Evolutionary conservation across 352 stramenopile genomes (phyloP).

Genomic region (Phytopythium mirpurense): DNA sequence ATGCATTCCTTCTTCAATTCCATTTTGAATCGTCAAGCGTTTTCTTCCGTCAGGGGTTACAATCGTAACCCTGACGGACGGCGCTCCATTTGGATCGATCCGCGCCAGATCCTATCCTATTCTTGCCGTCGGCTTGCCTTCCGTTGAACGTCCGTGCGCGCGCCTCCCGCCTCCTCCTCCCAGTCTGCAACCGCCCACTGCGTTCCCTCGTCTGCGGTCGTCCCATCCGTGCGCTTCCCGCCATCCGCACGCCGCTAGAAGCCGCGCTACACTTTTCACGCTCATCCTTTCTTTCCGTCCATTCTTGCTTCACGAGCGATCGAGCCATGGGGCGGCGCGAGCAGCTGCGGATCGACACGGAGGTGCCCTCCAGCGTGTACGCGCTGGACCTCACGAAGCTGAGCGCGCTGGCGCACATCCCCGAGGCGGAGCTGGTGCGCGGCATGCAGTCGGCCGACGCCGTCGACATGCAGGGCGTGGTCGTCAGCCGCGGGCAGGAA

Average conservation of each 20-base stretch:
- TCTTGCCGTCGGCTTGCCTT: neutral
- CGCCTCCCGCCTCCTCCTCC: neutral
- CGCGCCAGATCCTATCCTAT: neutral
- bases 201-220: neutral
- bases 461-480: conserved; percentile 78
- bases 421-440: conserved; percentile 58
- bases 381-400: conserved; percentile 65
- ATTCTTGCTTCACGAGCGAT: no score
- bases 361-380: conserved; percentile 79
- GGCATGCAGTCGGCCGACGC: conserved; percentile 71
- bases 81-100: no score
- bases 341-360: conserved; percentile 55
- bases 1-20: neutral
- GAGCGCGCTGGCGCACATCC: conserved; percentile 54
- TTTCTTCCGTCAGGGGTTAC: neutral
- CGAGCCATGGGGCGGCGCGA: conserved; percentile 29
- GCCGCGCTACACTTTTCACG: neutral
- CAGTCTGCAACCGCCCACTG: neutral
- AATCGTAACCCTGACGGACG: no score
- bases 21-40: neutral
- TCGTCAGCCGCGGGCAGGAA: conserved; percentile 71
- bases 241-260: neutral
- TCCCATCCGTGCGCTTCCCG: neutral
- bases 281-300: no score
- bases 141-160: neutral